A percentile compares a stretch with the other conserved stretches of the same genome.
Conservation (phyloP, 169 alveolate genomes). For the Babesia divergens region DNA sequence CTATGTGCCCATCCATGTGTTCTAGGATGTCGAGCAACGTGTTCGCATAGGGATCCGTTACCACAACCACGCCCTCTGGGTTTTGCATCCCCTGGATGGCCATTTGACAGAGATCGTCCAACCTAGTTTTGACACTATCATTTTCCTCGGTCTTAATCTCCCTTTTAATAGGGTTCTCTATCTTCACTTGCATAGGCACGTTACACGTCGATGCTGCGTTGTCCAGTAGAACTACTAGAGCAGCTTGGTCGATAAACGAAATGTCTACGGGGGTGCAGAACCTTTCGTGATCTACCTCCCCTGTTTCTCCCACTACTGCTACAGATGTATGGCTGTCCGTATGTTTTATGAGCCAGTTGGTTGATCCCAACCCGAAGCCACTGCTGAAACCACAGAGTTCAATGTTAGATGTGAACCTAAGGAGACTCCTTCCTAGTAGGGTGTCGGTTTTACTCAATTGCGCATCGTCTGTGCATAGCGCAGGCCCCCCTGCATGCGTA, state of each 20-base stretch:
- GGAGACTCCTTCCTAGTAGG: not conserved
- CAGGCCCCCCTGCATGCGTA: not conserved
- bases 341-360: slow-evolving; percentile 41
- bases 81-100: slow-evolving; percentile 17
- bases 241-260: not conserved
- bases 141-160: not conserved
- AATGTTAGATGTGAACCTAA: not conserved
- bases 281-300: not conserved
- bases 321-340: not conserved
- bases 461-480: not conserved
- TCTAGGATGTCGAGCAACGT: slow-evolving; percentile 26
- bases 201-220: not conserved
- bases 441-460: not conserved
- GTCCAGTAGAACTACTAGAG: slow-evolving; percentile 11
- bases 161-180: not conserved
- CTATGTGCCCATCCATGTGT: not conserved
- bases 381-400: slow-evolving; percentile 41
- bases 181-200: not conserved
- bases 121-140: not conserved
- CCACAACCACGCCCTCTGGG: slow-evolving; percentile 17
- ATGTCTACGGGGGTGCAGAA: slow-evolving; percentile 21
- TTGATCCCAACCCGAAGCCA: slow-evolving; percentile 52
- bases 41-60: slow-evolving; percentile 35
- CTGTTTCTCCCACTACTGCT: slow-evolving; percentile 24
- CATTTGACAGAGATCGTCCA: slow-evolving; percentile 1